A percentile compares a stretch with the other conserved stretches of the same genome.
phyloP scores from a whole-genome alignment of 1,284 basidiomycete genomes.

The Butyriboletus appendiculatus region DNA sequence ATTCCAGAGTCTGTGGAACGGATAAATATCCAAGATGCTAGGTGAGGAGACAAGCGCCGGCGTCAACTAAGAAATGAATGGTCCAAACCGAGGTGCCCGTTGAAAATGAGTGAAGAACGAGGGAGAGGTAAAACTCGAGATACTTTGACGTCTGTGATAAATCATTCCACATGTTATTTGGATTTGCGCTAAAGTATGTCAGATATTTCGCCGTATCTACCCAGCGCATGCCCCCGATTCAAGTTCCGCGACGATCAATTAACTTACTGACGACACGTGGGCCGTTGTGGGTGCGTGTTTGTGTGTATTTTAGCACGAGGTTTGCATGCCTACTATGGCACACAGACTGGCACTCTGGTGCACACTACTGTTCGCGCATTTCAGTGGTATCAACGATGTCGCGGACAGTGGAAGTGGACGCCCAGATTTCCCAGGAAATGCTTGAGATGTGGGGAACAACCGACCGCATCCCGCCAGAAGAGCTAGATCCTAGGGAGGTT shows the following conservation, averaged over 20 bases:
- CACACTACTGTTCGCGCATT: not conserved
- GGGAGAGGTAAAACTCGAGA: too few relatives aligned
- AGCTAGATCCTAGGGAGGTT: constrained; percentile 12
- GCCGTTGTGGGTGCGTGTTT: constrained; percentile 11
- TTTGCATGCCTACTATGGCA: not conserved
- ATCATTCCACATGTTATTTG: not conserved
- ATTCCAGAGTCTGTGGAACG: not conserved
- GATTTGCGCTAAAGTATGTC: not conserved
- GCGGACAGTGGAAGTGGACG: constrained; percentile 1
- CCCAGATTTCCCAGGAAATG: not conserved
- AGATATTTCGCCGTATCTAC: not conserved
- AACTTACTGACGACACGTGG: not conserved
- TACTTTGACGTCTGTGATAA: not conserved
- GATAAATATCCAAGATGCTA: not conserved
- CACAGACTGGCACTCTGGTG: not conserved
- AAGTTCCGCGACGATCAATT: constrained; percentile 3
- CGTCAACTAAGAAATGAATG: not conserved
- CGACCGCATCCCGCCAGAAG: not conserved
- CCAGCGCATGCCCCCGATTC: constrained; percentile 6
- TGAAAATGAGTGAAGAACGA: not conserved
- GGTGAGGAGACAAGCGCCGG: not conserved
- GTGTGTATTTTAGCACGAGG: constrained; percentile 6
- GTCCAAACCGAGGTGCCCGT: not conserved
- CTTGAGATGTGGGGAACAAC: constrained; percentile 4
- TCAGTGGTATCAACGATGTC: not conserved